Evolutionary conservation across 2,329 filamentous ascomycete species (phyloP), one percentile per base, ranked within the genome.

Genomic region (Trichoderma simmonsii): DNA sequence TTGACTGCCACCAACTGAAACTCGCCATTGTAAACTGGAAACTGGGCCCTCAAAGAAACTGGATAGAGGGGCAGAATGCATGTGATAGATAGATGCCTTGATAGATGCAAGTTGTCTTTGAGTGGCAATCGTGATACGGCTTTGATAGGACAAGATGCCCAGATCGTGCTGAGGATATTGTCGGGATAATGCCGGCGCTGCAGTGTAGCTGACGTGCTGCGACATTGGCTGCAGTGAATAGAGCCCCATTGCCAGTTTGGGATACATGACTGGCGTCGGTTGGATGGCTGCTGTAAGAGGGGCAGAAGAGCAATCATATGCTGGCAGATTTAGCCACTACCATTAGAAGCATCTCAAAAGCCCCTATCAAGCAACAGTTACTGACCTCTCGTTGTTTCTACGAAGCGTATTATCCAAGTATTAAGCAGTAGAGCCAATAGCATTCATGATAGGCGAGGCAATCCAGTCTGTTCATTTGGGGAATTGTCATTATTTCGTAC

Each of bases 401-500:
- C 9, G 0, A 12, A 54, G n/a, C 7, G 15, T 43, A 2, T 14
- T 14, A 54, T 24, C 11, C n/a, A 24, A 6, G n/a, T 24, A 54
- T 5, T 8, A 54, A 21, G 48, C 48, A 54, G 21, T 6, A 54
- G 48, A 54, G 3, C 21, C 48, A 12, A 21, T 6, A 54, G 2
- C 48, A 21, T 54, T 21, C 39, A 14, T 11, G 11, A 54, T 54
- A 24, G 21, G 21, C 5, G 48, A 54, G 2, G 48, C 11, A 54
- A 14, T 54, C 11, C 21, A 24, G 11, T 24, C 11, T 24, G 11
- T 14, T 24, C 48, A 24, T 24, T 54, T 21, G 48, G n/a, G 48
- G n/a, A 64, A 61, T 66, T 70, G 57, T 73, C 72, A 71, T 73
- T 73, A 71, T 39, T 54, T 73, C 72, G 56, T 73, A n/a, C 69